phyloP scores from a whole-genome alignment of 768 basidiomycete genomes.

The Lentinula guzmanii region DNA sequence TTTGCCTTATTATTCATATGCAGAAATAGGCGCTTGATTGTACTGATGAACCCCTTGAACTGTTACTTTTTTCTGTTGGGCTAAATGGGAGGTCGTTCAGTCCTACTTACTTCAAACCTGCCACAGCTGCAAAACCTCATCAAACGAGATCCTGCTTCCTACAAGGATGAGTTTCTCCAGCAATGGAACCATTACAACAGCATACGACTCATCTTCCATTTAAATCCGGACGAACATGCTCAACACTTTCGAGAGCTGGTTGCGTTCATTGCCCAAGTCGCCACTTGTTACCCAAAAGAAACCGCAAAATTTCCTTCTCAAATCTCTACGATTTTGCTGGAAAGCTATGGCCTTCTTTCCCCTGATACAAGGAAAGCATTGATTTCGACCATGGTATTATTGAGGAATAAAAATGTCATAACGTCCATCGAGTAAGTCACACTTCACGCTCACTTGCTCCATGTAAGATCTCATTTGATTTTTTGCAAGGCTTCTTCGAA shows the following conservation, averaged over 20 bases:
- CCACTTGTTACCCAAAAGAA: constrained; percentile 89
- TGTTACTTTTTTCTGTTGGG: neutral
- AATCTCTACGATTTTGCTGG: constrained; percentile 70
- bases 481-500: constrained; percentile 69
- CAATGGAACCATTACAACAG: constrained; percentile 96
- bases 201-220: constrained; percentile 76
- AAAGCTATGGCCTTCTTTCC: constrained; percentile 66
- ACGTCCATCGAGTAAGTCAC: constrained; percentile 80
- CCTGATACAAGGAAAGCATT: constrained; percentile 81
- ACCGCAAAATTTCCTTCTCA: constrained; percentile 83
- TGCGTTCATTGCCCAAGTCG: constrained; percentile 89
- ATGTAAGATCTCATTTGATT: neutral
- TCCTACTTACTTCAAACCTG: constrained; percentile 81
- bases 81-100: constrained; percentile 47
- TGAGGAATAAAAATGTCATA: constrained; percentile 90
- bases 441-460: neutral
- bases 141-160: constrained; percentile 85
- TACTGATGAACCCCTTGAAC: neutral
- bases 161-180: constrained; percentile 93
- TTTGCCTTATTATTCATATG: too few species aligned
- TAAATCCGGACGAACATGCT: constrained; percentile 81
- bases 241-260: constrained; percentile 84
- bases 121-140: constrained; percentile 96
- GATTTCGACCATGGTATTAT: constrained; percentile 87
- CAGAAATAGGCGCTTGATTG: neutral